These are phyloP conservation scores for Kockiozyma suomiensis DNA, from an alignment of 805 yeast species.

Conservation along the genomic window DNA sequence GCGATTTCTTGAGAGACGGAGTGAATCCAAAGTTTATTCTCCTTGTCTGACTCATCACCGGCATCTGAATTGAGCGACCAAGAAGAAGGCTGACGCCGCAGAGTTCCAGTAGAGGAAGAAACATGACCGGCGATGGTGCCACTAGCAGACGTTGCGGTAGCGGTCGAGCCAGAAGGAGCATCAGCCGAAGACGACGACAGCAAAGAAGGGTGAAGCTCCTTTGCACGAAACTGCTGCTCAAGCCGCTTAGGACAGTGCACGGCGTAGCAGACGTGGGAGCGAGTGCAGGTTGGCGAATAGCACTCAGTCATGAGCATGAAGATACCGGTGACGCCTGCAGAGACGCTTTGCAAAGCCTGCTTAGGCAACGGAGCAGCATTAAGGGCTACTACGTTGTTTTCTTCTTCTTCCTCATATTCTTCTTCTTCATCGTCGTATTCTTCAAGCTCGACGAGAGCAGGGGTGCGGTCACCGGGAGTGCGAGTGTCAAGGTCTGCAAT, in stretches of 20 bases:
- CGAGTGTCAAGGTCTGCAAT: constrained; percentile 19
- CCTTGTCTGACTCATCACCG: constrained; percentile 51
- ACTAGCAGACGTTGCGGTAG: not conserved
- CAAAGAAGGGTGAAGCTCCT: constrained; percentile 39
- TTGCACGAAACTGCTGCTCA: constrained; percentile 92
- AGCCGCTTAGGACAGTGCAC: constrained; percentile 95
- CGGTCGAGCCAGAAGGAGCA: not conserved
- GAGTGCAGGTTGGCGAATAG: constrained; percentile 94
- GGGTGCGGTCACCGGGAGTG: constrained; percentile 23
- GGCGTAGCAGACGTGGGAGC: constrained; percentile 85
- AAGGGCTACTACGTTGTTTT: not conserved
- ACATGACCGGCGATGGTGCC: not conserved
- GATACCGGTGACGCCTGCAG: constrained; percentile 66
- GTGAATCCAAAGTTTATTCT: constrained; percentile 88
- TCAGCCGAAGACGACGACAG: constrained; percentile 5
- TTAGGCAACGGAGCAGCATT: constrained; percentile 10
- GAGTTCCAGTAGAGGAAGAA: constrained; percentile 43
- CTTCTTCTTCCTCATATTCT: constrained; percentile 1
- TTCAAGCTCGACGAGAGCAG: constrained; percentile 14
- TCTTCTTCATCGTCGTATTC: constrained; percentile 15
- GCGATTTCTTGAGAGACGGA: constrained; percentile 81
- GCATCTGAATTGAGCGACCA: constrained; percentile 50
- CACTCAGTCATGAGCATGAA: constrained; percentile 91
- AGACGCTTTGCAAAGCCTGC: constrained; percentile 33
- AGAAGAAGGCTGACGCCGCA: constrained; percentile 24